Conservation (phyloP, 441 rosid species). For the Populus hybrid region DNA sequence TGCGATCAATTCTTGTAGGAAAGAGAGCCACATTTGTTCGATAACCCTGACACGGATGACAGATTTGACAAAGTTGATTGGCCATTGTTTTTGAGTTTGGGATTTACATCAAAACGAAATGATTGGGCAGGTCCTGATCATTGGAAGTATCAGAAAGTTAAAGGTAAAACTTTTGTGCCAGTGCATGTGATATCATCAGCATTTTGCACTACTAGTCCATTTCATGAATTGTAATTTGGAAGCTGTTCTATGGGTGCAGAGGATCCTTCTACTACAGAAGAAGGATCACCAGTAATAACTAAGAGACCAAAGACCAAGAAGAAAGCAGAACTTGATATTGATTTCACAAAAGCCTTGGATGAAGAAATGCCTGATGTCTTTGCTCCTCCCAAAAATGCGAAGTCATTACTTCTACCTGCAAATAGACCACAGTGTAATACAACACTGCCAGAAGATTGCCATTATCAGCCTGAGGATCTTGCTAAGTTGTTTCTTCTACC, state of each 20-base stretch:
- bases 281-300: constrained; percentile 36
- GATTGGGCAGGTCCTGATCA: constrained; percentile 99
- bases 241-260: constrained; percentile 37
- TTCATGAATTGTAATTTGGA: constrained; percentile 14
- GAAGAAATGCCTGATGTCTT: constrained; percentile 60
- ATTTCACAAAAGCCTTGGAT: constrained; percentile 69
- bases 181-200: constrained; percentile 2
- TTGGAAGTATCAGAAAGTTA: constrained; percentile 78
- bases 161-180: constrained; percentile 40
- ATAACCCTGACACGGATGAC: constrained; percentile 43
- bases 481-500: constrained; percentile 88
- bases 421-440: constrained; percentile 59
- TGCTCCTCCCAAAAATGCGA: constrained; percentile 79
- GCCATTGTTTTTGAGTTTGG: constrained; percentile 60
- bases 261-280: constrained; percentile 43
- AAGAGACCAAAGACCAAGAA: constrained; percentile 62
- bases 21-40: constrained; percentile 39
- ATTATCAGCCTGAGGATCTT: constrained; percentile 90
- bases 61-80: constrained; percentile 57
- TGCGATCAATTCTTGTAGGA: constrained; percentile 41
- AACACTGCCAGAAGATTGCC: constrained; percentile 91
- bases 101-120: constrained; percentile 67
- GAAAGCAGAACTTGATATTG: constrained; percentile 63
- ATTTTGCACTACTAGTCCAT: constrained; percentile 17
- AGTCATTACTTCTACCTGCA: constrained; percentile 67